Conservation (phyloP, 2,329 filamentous ascomycete species). For the Aspergillus fijiensis region DNA sequence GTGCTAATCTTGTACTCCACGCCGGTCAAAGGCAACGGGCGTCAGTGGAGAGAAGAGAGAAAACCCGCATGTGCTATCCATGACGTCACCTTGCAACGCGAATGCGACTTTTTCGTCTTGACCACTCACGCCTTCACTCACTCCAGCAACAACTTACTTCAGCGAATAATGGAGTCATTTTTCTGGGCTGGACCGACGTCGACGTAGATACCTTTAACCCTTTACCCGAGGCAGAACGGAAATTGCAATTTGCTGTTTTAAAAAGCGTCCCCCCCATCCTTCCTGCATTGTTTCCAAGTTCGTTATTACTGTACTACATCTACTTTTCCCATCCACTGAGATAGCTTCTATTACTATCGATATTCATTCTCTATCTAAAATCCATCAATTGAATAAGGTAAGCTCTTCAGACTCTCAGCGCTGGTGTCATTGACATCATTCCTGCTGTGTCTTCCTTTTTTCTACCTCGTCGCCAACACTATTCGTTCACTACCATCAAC, state of each 20-base stretch:
- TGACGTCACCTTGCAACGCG: constrained; percentile 11
- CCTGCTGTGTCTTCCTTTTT: no score
- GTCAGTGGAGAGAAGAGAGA: neutral
- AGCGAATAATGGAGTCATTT: neutral
- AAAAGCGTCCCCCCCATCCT: neutral
- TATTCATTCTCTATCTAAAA: no score
- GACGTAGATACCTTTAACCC: neutral
- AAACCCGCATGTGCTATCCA: constrained; percentile 6
- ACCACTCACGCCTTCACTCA: no score
- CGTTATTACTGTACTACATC: neutral
- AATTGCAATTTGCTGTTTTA: neutral
- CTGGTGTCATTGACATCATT: neutral
- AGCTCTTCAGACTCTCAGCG: neutral
- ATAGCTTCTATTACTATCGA: neutral
- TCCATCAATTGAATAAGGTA: neutral
- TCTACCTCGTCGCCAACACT: no score
- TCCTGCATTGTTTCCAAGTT: neutral
- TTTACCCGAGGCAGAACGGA: constrained; percentile 6
- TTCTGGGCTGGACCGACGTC: neutral
- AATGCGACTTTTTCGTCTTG: neutral
- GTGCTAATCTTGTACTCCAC: neutral
- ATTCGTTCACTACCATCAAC: neutral
- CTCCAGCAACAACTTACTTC: no score
- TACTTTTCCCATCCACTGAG: neutral
- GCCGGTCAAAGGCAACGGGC: neutral